Conservation (phyloP, 495 filamentous ascomycete genomes). For the Xylaria curta region DNA sequence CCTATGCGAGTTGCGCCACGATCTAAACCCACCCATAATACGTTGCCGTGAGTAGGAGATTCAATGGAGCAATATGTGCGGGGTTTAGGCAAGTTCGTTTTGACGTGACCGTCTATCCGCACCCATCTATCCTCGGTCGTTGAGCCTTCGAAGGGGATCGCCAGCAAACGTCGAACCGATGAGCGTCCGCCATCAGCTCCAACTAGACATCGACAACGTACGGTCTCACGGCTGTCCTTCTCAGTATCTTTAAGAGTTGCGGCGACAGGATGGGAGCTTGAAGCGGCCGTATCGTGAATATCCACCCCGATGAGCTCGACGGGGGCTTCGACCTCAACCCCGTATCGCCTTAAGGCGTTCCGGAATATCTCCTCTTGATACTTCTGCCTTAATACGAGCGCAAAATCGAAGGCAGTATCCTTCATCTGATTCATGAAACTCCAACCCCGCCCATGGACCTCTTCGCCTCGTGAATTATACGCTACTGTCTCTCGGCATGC, state of each 20-base stretch:
- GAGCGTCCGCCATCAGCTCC: conserved; percentile 57
- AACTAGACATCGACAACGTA: conserved; percentile 49
- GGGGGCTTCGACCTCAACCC: conserved; percentile 42
- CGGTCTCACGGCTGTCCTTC: conserved; percentile 22
- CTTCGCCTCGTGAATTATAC: conserved; percentile 47
- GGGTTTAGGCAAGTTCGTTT: conserved; percentile 54
- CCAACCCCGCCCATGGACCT: conserved; percentile 39
- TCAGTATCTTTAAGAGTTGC: conserved; percentile 33
- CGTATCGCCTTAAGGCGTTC: conserved; percentile 40
- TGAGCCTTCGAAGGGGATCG: conserved; percentile 50
- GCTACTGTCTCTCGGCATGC: conserved; percentile 53
- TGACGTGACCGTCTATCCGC: conserved; percentile 52
- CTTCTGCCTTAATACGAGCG: conserved; percentile 51
- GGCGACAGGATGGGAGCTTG: conserved; percentile 40
- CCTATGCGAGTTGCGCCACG: conserved; percentile 51
- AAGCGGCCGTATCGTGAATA: conserved; percentile 35
- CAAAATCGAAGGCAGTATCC: conserved; percentile 47
- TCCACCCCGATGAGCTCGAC: conserved; percentile 42
- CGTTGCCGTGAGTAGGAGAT: conserved; percentile 46
- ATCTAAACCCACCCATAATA: conserved; percentile 38
- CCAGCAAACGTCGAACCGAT: conserved; percentile 46
- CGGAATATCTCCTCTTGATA: conserved; percentile 53
- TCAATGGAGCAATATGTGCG: conserved; percentile 56
- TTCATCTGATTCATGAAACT: conserved; percentile 43
- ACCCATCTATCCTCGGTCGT: conserved; percentile 52